phyloP scores from a whole-genome alignment of 1,284 basidiomycete species.

The Vanrija sp. region DNA sequence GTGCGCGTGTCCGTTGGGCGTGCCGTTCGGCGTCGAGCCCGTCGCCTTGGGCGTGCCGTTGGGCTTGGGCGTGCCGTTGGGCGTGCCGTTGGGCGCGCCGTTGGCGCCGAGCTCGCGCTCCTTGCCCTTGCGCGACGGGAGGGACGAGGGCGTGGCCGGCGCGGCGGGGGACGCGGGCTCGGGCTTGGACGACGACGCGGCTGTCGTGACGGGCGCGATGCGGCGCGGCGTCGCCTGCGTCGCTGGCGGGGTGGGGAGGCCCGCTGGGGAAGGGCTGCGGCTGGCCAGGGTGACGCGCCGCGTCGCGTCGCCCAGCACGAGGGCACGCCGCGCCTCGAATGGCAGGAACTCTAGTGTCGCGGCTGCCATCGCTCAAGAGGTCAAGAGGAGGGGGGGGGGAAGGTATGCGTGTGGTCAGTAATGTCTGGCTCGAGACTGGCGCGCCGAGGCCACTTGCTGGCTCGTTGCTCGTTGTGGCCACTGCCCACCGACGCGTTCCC shows the following conservation, averaged over 20 bases:
- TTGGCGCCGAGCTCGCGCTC: slow-evolving; percentile 3
- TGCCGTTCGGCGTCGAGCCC: neutral
- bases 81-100: slow-evolving; percentile 7
- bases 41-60: neutral
- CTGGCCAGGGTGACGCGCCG: slow-evolving; percentile 2
- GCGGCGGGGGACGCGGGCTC: neutral
- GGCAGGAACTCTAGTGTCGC: slow-evolving; percentile 6
- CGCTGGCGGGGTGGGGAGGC: neutral
- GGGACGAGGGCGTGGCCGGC: neutral
- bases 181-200: neutral
- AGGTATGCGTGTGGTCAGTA: too few relatives aligned
- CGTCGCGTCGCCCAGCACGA: neutral
- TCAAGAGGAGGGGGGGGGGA: too few relatives aligned
- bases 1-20: neutral
- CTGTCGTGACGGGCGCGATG: neutral
- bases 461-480: too few relatives aligned
- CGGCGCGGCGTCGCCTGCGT: neutral
- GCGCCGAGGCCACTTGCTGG: too few relatives aligned
- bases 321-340: neutral
- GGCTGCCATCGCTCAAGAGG: neutral
- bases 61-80: neutral
- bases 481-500: neutral
- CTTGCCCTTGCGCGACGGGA: slow-evolving; percentile 15
- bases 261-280: slow-evolving; percentile 6
- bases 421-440: too few relatives aligned